Evolutionary conservation across 2,329 filamentous ascomycete species (phyloP), one percentile per base, ranked within the genome.

Genomic region (Neonectria ditissima): DNA sequence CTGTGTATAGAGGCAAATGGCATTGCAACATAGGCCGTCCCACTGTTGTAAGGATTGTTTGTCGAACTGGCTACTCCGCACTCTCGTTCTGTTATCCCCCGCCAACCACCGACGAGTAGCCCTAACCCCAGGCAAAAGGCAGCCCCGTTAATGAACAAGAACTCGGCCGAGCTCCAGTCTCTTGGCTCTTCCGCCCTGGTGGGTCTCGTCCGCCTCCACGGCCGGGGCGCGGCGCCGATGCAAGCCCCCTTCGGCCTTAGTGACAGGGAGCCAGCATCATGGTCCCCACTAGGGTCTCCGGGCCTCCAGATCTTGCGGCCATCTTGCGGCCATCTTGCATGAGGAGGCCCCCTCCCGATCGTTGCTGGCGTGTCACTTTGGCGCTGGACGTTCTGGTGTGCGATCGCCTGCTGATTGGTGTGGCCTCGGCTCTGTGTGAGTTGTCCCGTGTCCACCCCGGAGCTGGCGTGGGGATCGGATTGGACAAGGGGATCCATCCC

Each of bases 401-500:
- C 39, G 32, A 55, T n/a, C n/a, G 47, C 28, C 30, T 48, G 52
- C 53, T 56, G 59, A 62, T 62, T 56, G 52, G 59, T 34, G 59
- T 62, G 47, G 22, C 26, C 5, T 50, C 39, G 50, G 57, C 50
- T 59, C 18, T 50, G 28, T 44, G 59, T 57, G 47, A 57, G 59
- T 57, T 45, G 37, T 44, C 22, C 11, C 37, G 58, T 61, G 58
- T 34, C 58, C 58, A 61, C 58, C 59, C 34, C 53, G 39, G 37
- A 47, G 39, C 32, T 37, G 50, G 53, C 53, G 52, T 62, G 59
- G 59, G 53, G 39, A 41, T 45, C 37, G 53, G 59, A 62, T 62
- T 62, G 59, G 59, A 57, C 54, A 20, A 20, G n/a, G 47, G 53
- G 59, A 43, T 57, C 59, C 47, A 62, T 57, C 48, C 32, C 44